Conservation (phyloP, 78 protist species). For the Dictyostelium capitatum region DNA sequence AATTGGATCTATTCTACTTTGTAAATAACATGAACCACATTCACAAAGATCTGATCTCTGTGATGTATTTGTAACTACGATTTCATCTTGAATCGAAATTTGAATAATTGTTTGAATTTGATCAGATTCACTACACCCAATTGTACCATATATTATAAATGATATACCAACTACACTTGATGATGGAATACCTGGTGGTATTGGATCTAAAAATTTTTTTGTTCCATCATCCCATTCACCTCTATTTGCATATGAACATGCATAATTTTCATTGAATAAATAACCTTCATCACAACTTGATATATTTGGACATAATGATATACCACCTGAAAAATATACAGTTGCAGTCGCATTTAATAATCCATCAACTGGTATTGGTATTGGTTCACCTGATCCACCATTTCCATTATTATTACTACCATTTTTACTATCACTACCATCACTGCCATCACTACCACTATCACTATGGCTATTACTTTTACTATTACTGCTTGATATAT, state of each 20-base stretch:
- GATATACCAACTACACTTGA: background rate
- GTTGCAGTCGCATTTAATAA: background rate
- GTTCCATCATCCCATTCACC: conserved; percentile 54
- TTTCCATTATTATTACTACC: background rate
- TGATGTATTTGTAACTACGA: background rate
- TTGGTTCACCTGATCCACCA: background rate
- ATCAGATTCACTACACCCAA: background rate
- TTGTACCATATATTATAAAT: background rate
- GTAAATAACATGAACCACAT: conserved; percentile 4
- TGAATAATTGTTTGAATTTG: background rate
- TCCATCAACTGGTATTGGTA: background rate
- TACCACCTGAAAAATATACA: background rate
- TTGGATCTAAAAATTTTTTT: conserved; percentile 20
- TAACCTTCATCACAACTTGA: background rate
- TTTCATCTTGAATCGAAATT: background rate
- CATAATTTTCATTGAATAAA: background rate
- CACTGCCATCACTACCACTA: background rate
- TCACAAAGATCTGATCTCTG: background rate
- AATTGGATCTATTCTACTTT: background rate
- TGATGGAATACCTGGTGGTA: background rate
- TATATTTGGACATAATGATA: background rate
- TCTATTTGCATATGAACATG: conserved; percentile 6
- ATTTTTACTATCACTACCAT: background rate
- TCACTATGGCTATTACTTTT: background rate
- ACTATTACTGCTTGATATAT: background rate